Percentiles rank a stretch among this genome's conserved stretches.
These are phyloP conservation scores for Taiwanofungus camphoratus DNA, from an alignment of 1,284 basidiomycete genomes.

Conservation along the genomic window DNA sequence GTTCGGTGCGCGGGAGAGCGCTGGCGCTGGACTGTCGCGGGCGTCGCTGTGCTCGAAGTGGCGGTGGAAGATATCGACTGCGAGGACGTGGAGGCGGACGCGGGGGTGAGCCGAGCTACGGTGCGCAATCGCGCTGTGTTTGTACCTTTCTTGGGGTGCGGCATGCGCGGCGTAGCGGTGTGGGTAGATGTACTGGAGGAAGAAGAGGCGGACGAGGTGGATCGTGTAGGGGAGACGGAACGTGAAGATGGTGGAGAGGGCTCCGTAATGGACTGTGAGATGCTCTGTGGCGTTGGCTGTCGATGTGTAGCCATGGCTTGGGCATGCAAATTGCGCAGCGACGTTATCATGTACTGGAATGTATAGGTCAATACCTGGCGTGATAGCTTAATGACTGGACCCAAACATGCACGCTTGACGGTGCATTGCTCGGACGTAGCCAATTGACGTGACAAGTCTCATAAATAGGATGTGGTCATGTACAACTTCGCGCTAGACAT, in stretches of 20 bases:
- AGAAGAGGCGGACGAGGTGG: slow-evolving; percentile 29
- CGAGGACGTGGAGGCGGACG: slow-evolving; percentile 20
- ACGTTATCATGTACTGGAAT: slow-evolving; percentile 18
- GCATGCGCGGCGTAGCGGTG: slow-evolving; percentile 29
- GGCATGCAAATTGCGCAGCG: slow-evolving; percentile 18
- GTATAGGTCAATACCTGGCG: too few species aligned
- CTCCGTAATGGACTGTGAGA: slow-evolving; percentile 8
- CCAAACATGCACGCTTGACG: too few species aligned
- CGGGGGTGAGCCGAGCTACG: slow-evolving; percentile 15
- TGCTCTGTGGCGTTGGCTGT: slow-evolving; percentile 20
- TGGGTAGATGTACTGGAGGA: slow-evolving; percentile 24
- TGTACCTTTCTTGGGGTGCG: slow-evolving; percentile 11
- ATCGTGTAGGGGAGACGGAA: slow-evolving; percentile 42
- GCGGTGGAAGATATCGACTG: slow-evolving; percentile 24
- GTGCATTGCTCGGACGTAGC: too few species aligned
- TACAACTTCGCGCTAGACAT: too few species aligned
- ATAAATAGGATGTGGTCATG: too few species aligned
- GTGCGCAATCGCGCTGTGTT: slow-evolving; percentile 9
- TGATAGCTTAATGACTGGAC: too few species aligned
- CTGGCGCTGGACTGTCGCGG: slow-evolving; percentile 5
- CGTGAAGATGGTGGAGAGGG: slow-evolving; percentile 21
- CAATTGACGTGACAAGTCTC: too few species aligned
- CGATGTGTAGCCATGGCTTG: slow-evolving; percentile 17
- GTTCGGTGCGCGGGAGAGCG: slow-evolving; percentile 8
- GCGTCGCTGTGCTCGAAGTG: slow-evolving; percentile 26